Evolutionary conservation across 306 rosid genomes (phyloP), one percentile per base, ranked within the genome.

Genomic region (Aeschynomene evenia): DNA sequence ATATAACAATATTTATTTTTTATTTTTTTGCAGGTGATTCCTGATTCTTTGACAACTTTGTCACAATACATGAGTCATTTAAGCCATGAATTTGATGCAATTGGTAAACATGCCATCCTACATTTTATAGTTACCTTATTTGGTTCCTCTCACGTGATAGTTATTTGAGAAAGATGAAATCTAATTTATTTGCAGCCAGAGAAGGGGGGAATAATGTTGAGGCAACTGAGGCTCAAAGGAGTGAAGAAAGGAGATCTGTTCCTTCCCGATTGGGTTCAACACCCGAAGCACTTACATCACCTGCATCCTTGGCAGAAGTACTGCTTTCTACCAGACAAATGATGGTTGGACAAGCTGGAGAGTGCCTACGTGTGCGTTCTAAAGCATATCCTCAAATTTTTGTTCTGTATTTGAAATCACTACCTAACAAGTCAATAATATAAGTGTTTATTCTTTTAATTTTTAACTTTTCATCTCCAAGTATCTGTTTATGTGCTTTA

Each of bases 31-130:
- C 59, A 95, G 99, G 96, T 84, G 45, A 87, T 95, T 87, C 97
- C 91, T 53, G 97, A 85, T 80, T 95, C 99, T 78, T 83, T 95
- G 88, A 81, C 95, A 43, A 95, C 99, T 62, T 79, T 95, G 80
- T 81, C 89, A 71, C 96, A 83, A 66, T 84, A 91, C 48, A 81
- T 87, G 68, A 80, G 84, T 81, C 85, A 76, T 74, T 75, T 89
- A 78, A 79, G 85, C 77, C 73, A 63, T 52, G 95, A 87, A 76
- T 87, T 91, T 66, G 89, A 85, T 73, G 85, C 83, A 58, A 77
- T 89, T 56, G 95, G 99, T 95, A 66, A 85, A 90, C 76, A 57
- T 60, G 29, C 63, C n/a, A 4, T 76, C 64, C 28, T 56, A 63
- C 55, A 26, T 58, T 64, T 65, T 56, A n/a, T 72, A 42, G 43